Conservation (phyloP, 805 yeast genomes). For the Metschnikowia corniflorae region DNA sequence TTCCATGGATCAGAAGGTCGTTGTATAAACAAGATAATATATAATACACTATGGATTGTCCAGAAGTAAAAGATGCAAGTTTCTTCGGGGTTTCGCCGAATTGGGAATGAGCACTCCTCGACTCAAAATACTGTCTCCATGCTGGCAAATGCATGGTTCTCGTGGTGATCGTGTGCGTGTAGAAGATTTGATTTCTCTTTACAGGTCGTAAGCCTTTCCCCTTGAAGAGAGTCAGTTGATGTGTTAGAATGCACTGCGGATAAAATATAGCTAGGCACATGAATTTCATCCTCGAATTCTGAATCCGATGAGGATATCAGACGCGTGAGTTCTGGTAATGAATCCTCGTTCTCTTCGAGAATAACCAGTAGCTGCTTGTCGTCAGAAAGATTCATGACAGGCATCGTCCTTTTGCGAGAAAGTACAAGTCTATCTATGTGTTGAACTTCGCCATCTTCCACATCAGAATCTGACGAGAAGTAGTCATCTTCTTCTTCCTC, state of each 20-base stretch:
- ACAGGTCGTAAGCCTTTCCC: background rate
- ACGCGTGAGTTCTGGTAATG: slow-evolving; percentile 17
- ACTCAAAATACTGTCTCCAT: too few relatives aligned
- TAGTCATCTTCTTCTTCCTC: slow-evolving; percentile 17
- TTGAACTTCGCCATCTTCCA: slow-evolving; percentile 18
- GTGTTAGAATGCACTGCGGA: slow-evolving; percentile 5
- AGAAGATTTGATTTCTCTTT: background rate
- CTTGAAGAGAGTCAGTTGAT: slow-evolving; percentile 7
- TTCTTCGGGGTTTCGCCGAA: too few relatives aligned
- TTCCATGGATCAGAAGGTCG: too few relatives aligned
- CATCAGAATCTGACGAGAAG: slow-evolving; percentile 24
- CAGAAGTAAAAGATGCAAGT: too few relatives aligned
- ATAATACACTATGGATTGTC: too few relatives aligned
- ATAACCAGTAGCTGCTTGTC: slow-evolving; percentile 15
- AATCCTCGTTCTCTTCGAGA: slow-evolving; percentile 12
- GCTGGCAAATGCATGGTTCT: too few relatives aligned
- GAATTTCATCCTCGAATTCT: slow-evolving; percentile 15
- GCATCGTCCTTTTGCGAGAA: slow-evolving; percentile 8
- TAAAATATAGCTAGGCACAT: slow-evolving; percentile 10
- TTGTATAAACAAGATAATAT: too few relatives aligned
- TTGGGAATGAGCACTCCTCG: too few relatives aligned
- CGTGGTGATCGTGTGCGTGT: background rate
- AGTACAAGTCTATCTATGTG: background rate
- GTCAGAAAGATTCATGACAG: slow-evolving; percentile 13
- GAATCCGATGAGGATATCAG: slow-evolving; percentile 17